Conservation (phyloP, 2,329 filamentous ascomycete species). For the Arthroderma sp. region DNA sequence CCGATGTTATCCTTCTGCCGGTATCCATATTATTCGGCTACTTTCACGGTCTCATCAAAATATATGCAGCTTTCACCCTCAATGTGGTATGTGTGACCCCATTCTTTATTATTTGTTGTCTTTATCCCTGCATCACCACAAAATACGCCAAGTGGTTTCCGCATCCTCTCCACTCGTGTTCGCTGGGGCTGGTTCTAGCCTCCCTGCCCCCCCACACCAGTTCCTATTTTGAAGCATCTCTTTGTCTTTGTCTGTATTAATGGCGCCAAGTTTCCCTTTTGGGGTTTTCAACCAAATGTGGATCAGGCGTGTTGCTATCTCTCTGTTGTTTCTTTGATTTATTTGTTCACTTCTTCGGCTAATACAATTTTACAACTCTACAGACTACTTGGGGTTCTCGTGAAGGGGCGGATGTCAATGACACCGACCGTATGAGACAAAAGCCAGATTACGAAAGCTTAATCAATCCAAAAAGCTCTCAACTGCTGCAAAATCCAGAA, state of each 20-base stretch:
- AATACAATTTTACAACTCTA: not conserved
- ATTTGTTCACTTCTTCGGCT: too few species aligned
- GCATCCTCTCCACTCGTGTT: not conserved
- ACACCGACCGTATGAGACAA: conserved; percentile 12
- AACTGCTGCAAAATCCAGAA: not conserved
- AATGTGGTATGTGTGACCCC: conserved; percentile 53
- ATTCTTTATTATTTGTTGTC: not conserved
- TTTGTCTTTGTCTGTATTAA: too few species aligned
- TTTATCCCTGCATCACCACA: too few species aligned
- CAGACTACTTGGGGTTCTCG: conserved; percentile 88
- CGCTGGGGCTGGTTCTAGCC: not conserved
- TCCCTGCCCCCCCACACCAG: not conserved
- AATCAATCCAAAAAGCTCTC: not conserved
- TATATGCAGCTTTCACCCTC: conserved; percentile 72
- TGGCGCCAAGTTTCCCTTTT: too few species aligned
- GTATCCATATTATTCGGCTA: conserved; percentile 86
- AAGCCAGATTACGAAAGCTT: conserved; percentile 5
- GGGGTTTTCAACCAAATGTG: too few species aligned
- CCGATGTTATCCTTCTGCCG: conserved; percentile 65
- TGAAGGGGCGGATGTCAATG: conserved; percentile 66
- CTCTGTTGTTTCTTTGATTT: too few species aligned
- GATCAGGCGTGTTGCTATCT: too few species aligned
- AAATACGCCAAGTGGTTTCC: not conserved
- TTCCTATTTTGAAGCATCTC: too few species aligned
- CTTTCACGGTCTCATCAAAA: conserved; percentile 83